These are phyloP conservation scores for Neonectria magnoliae DNA, from an alignment of 2,329 filamentous ascomycete genomes.

Conservation along the genomic window DNA sequence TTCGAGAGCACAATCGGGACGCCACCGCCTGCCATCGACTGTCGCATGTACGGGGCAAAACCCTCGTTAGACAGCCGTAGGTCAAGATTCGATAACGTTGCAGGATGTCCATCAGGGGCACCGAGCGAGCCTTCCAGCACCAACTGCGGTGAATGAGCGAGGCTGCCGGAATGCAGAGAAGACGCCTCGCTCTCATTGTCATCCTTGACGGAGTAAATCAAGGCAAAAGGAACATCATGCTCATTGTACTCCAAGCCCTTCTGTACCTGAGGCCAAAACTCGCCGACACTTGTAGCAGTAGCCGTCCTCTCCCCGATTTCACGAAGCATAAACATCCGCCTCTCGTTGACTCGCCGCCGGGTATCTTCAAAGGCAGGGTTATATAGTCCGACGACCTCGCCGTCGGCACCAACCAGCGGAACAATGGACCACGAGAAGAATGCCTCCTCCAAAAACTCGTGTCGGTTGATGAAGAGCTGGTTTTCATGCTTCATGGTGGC, in stretches of 20 bases:
- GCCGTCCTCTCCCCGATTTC: conserved; percentile 82
- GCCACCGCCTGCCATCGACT: conserved; percentile 74
- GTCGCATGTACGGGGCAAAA: conserved; percentile 79
- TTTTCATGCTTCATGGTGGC: conserved; percentile 89
- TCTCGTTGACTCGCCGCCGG: conserved; percentile 78
- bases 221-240: conserved; percentile 77
- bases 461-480: conserved; percentile 75
- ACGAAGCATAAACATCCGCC: conserved; percentile 80
- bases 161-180: conserved; percentile 75
- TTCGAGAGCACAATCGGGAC: conserved; percentile 74
- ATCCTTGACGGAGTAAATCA: conserved; percentile 80
- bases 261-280: conserved; percentile 78
- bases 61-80: conserved; percentile 75
- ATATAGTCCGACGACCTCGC: conserved; percentile 78
- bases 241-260: conserved; percentile 78
- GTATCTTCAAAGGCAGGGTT: conserved; percentile 88
- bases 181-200: conserved; percentile 77
- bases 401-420: conserved; percentile 78
- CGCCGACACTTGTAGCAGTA: conserved; percentile 74
- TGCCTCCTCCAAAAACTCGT: conserved; percentile 78
- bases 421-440: conserved; percentile 88
- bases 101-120: conserved; percentile 70
- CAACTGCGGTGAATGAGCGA: conserved; percentile 69
- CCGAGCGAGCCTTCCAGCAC: conserved; percentile 78
- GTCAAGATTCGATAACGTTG: conserved; percentile 71